Evolutionary conservation across 192 early-diverging fungal genomes (phyloP), one percentile per base, ranked within the genome.

Genomic region (Spizellomyces punctatus): DNA sequence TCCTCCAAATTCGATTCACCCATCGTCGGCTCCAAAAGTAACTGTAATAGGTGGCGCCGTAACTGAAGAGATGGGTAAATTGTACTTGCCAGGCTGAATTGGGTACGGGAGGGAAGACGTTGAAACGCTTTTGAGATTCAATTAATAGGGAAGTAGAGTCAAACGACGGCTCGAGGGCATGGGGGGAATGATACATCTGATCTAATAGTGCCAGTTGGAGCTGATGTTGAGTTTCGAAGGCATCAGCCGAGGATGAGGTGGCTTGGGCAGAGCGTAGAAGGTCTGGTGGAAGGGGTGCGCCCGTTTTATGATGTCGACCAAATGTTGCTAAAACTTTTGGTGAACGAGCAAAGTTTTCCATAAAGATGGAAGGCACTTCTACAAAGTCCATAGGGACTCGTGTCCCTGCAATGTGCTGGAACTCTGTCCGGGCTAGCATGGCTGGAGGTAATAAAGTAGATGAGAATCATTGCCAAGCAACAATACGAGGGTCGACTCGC

Each of bases 331-430:
- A 81, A 5, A 94, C 90, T 19, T 87, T 73, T 1, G 91, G 91
- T 12, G 89, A 87, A 5, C 84, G 79, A 2, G 93, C 90, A 81
- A 99, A 96, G 48, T 90, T 87, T 75, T 99, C 95, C 92, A 95
- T 93, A 50, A 99, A 78, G 64, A 97, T 95, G 5, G 95, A 96
- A 1, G 97, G 97, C 46, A 99, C 83, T 80, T 99, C 97, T 3
- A 98, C 96, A 88, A 99, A 96, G 79, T 99, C 97, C 22, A 95
- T 89, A 7, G 91, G 84, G 74, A 95, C 96, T 36, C 97, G 85
- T 9, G 97, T 99, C 46, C 97, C 97, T 4, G 94, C 85, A 12
- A 99, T 93, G 78, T 97, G 96, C 74, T 99, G 97, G 79, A 91
- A 98, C 47, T 93, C 90, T n/a, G 95, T 96, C 19, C 91, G 86